Evolutionary conservation across 306 rosid species (phyloP).

Genomic region (Pachyrhizus erosus): DNA sequence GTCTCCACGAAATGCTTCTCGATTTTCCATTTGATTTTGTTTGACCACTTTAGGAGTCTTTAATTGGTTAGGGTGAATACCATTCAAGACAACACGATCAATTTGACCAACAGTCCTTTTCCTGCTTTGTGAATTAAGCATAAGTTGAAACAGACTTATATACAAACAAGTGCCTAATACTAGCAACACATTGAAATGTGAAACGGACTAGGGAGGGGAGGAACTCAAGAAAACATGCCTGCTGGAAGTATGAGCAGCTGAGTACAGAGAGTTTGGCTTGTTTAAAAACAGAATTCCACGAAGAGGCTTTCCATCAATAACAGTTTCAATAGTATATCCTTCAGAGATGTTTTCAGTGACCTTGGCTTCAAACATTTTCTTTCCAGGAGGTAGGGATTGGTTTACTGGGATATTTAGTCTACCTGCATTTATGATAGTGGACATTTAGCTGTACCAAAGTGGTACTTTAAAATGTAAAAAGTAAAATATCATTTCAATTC

Average conservation of each 20-base stretch:
- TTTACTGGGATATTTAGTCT: constrained; percentile 56
- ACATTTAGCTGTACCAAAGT: constrained; percentile 44
- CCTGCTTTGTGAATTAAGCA: constrained; percentile 56
- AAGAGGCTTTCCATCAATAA: constrained; percentile 92
- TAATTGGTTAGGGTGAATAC: constrained; percentile 54
- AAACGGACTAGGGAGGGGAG: neutral
- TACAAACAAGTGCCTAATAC: neutral
- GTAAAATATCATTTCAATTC: constrained; percentile 23
- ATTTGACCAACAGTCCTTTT: constrained; percentile 71
- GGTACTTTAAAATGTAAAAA: constrained; percentile 27
- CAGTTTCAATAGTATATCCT: constrained; percentile 87
- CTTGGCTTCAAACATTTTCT: constrained; percentile 83
- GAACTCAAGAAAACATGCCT: constrained; percentile 53
- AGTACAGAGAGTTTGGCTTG: constrained; percentile 54
- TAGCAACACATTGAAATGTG: neutral
- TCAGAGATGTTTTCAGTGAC: constrained; percentile 71
- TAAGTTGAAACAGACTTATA: constrained; percentile 28
- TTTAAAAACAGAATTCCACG: constrained; percentile 80
- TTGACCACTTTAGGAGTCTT: constrained; percentile 52
- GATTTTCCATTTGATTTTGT: constrained; percentile 54
- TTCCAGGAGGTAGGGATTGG: constrained; percentile 60
- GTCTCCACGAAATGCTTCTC: constrained; percentile 41
- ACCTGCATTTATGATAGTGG: constrained; percentile 54
- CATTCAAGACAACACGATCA: constrained; percentile 58
- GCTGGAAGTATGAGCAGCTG: constrained; percentile 51